A percentile compares a stretch with the other conserved stretches of the same genome.
phyloP scores from a whole-genome alignment of 2,329 filamentous ascomycete genomes.

The Exophiala dermatitidis region DNA sequence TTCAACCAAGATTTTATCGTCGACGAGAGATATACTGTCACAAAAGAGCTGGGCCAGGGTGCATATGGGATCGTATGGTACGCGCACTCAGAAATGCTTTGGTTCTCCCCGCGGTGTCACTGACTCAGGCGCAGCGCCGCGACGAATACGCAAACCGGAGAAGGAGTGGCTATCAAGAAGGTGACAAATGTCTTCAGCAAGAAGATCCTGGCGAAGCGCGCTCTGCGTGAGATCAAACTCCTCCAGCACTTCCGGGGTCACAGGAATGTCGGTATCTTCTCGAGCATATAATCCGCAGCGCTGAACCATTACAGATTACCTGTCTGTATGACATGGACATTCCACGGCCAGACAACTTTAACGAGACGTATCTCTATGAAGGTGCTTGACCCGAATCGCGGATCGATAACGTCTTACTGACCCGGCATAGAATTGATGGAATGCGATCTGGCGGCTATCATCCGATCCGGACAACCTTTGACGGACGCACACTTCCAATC shows the following conservation, averaged over 20 bases:
- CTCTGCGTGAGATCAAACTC: constrained; percentile 95
- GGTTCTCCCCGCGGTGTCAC: background rate
- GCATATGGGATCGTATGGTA: constrained; percentile 99
- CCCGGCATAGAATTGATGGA: constrained; percentile 81
- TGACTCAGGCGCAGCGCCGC: constrained; percentile 59
- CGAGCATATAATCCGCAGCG: constrained; percentile 6
- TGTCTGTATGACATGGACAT: constrained; percentile 99
- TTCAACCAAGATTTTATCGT: constrained; percentile 99
- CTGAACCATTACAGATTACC: constrained; percentile 66
- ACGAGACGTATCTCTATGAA: constrained; percentile 98
- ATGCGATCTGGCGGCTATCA: constrained; percentile 95
- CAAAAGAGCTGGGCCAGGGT: constrained; percentile 95
- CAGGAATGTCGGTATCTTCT: constrained; percentile 59
- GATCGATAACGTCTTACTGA: background rate
- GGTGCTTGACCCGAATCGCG: constrained; percentile 49
- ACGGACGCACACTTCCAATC: constrained; percentile 99
- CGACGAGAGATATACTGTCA: constrained; percentile 95
- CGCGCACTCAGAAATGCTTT: constrained; percentile 28
- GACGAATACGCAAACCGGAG: constrained; percentile 79
- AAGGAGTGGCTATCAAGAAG: constrained; percentile 98
- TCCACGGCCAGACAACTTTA: constrained; percentile 92
- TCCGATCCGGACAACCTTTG: constrained; percentile 89
- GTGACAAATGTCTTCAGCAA: constrained; percentile 99
- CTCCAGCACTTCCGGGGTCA: constrained; percentile 94
- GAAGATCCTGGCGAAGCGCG: constrained; percentile 98